A percentile compares a stretch with the other conserved stretches of the same genome.
phyloP scores from a whole-genome alignment of 2,329 filamentous ascomycete species.

The Periconia macrospinosa region DNA sequence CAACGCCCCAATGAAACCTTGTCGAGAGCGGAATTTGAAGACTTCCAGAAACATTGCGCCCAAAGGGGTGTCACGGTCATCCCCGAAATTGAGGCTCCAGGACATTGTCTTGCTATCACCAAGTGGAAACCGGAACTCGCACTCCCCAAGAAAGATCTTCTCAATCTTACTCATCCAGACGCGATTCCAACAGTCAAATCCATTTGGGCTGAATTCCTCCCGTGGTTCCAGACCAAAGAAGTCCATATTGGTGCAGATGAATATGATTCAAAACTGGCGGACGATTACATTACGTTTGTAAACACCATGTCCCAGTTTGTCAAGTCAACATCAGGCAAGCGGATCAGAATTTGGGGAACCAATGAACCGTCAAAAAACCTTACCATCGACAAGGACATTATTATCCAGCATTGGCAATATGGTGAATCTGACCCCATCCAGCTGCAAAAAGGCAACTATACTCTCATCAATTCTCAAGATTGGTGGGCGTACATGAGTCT shows the following conservation, averaged over 20 bases:
- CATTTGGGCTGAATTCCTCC: slow-evolving; percentile 42
- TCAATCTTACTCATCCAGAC: slow-evolving; percentile 42
- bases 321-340: slow-evolving; percentile 32
- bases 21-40: slow-evolving; percentile 37
- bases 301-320: slow-evolving; percentile 40
- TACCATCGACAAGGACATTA: slow-evolving; percentile 44
- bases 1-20: slow-evolving; percentile 41
- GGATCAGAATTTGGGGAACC: slow-evolving; percentile 46
- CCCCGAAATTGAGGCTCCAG: slow-evolving; percentile 43
- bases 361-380: slow-evolving; percentile 46
- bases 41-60: slow-evolving; percentile 39
- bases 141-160: slow-evolving; percentile 37
- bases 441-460: slow-evolving; percentile 43
- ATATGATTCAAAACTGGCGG: slow-evolving; percentile 36
- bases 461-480: slow-evolving; percentile 52
- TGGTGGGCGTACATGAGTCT: slow-evolving; percentile 60
- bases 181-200: slow-evolving; percentile 39
- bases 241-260: slow-evolving; percentile 44
- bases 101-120: slow-evolving; percentile 40
- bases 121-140: slow-evolving; percentile 45
- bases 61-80: slow-evolving; percentile 40
- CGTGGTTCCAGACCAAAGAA: slow-evolving; percentile 43
- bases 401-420: slow-evolving; percentile 54
- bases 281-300: slow-evolving; percentile 43
- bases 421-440: slow-evolving; percentile 51